Evolutionary conservation across 2,329 filamentous ascomycete genomes (phyloP), one percentile per base, ranked within the genome.

Genomic region (Pseudogymnoascus sp.): DNA sequence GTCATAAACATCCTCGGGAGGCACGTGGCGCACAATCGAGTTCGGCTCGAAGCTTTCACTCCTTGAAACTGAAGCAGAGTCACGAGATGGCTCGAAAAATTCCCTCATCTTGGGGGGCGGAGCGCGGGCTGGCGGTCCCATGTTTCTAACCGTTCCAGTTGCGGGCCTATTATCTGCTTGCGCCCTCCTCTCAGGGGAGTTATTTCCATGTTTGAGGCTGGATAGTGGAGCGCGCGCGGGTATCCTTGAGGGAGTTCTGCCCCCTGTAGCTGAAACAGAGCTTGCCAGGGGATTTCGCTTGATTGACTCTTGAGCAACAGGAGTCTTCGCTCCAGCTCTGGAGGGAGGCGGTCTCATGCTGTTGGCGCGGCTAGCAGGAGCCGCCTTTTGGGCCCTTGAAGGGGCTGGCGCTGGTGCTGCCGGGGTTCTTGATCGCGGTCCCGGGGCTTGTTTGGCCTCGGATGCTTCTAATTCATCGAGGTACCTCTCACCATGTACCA

Each of bases 41-140:
- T 73, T 82, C 3, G 82, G 80, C 2, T 75, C 75, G 4, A 84
- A 75, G 11, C 79, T 82, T 1, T 76, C 71, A 10, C 76, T 72
- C 60, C 79, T 80, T 17, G 85, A 76, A 61, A 83, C 80, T 1
- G 80, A 78, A 8, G 79, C 76, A 7, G 79, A 77, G 57, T 77
- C 72, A 21, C 61, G 78, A 4, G 82, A 80, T 57, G 83, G 82
- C 8, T 80, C 75, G 67, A 86, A 85, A 31, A 97, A 81, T 44
- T 96, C 91, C 68, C 93, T 87, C 92, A 97, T 97, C 75, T 92
- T 95, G 60, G 93, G 93, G 11, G 93, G 93, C 36, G 91, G 91
- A 1, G 87, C 87, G 66, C 86, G 81, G 71, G 81, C 75, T 50
- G 78, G 74, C 61, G 84, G 83, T 26, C 81, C 83, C 75, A 78